Evolutionary conservation across 1,139 yeast genomes (phyloP).

Genomic region (Yarrowia galli): DNA sequence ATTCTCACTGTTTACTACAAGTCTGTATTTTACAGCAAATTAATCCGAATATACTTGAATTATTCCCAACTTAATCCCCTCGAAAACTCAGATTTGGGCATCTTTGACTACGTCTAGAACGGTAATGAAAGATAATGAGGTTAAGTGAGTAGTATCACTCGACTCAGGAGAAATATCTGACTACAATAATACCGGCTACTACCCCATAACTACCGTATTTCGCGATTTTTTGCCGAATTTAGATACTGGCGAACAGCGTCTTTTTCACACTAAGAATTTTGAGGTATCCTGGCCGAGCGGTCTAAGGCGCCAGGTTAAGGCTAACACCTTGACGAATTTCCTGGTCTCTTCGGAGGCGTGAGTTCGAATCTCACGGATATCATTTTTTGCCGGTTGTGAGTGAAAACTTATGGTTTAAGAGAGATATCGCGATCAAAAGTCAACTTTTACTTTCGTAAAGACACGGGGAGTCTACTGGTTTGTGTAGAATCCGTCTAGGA

Average conservation of each 20-base stretch:
- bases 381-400: conserved; percentile 1
- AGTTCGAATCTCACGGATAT: conserved; percentile 35
- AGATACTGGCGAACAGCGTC: background rate
- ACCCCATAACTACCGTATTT: background rate
- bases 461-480: too few relatives aligned
- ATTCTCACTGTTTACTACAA: too few relatives aligned
- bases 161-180: too few relatives aligned
- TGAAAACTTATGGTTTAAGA: too few relatives aligned
- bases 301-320: conserved; percentile 38
- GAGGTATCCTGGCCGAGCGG: conserved; percentile 36
- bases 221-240: background rate
- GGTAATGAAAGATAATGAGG: background rate
- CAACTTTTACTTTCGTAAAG: too few relatives aligned
- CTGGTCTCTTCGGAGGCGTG: conserved; percentile 36
- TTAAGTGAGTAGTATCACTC: background rate
- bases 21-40: too few relatives aligned
- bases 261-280: background rate
- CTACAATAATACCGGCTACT: background rate
- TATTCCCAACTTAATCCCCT: background rate
- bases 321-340: conserved; percentile 26
- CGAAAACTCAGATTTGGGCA: background rate
- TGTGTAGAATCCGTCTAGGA: too few relatives aligned
- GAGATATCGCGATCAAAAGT: too few relatives aligned
- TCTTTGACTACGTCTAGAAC: background rate
- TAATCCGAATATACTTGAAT: too few relatives aligned